Evolutionary conservation across 768 basidiomycete genomes (phyloP).

Genomic region (Auricularia sp.): DNA sequence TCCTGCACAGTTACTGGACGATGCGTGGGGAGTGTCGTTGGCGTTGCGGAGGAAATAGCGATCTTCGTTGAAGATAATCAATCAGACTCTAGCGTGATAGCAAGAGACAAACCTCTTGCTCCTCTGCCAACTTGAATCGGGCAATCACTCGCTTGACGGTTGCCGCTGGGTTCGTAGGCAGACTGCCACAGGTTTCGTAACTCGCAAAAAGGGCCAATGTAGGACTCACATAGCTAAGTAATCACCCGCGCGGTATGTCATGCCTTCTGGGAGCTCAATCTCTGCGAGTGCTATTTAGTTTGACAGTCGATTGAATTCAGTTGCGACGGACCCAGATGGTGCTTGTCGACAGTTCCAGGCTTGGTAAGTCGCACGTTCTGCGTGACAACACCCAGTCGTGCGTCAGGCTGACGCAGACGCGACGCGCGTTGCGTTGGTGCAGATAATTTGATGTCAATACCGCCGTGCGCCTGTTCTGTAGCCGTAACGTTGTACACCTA

Average conservation of each 20-base stretch:
- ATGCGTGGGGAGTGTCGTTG: constrained; percentile 32
- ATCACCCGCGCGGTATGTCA: constrained; percentile 34
- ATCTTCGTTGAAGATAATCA: constrained; percentile 17
- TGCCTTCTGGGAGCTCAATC: constrained; percentile 31
- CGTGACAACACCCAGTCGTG: constrained; percentile 29
- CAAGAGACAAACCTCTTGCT: constrained; percentile 26
- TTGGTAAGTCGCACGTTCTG: constrained; percentile 32
- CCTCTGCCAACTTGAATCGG: constrained; percentile 28
- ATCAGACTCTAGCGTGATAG: not conserved
- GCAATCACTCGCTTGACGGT: constrained; percentile 31
- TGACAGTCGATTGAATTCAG: not conserved
- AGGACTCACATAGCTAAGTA: constrained; percentile 34
- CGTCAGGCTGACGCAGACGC: constrained; percentile 29
- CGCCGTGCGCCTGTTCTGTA: constrained; percentile 7
- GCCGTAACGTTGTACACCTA: constrained; percentile 9
- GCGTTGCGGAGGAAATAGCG: constrained; percentile 26
- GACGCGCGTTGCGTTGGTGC: constrained; percentile 22
- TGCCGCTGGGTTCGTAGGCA: constrained; percentile 32
- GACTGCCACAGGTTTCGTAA: constrained; percentile 12
- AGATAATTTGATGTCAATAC: constrained; percentile 24
- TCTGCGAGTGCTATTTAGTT: constrained; percentile 16
- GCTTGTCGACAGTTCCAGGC: constrained; percentile 29
- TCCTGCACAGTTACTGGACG: constrained; percentile 27
- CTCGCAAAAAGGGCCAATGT: not conserved
- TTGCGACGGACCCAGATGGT: constrained; percentile 28